Conservation (phyloP, 2,329 filamentous ascomycete genomes). For the Ceratocystis diversiconidia region DNA sequence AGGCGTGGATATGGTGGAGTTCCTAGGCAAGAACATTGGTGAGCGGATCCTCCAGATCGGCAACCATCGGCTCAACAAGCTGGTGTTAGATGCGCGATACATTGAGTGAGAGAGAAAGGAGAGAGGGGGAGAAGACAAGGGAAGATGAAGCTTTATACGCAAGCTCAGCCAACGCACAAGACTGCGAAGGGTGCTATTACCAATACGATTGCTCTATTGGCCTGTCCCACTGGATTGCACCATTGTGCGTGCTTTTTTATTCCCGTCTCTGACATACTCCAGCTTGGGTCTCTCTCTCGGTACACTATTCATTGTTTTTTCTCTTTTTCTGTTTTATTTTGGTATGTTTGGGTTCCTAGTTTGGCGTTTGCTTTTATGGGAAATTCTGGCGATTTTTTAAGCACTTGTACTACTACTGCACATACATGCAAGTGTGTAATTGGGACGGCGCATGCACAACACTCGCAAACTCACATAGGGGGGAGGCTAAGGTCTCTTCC, state of each 20-base stretch:
- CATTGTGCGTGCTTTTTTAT: too few species aligned
- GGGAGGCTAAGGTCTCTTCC: too few species aligned
- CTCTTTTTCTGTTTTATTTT: background rate
- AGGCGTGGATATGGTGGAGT: constrained; percentile 35
- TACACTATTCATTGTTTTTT: too few species aligned
- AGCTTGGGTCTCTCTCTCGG: too few species aligned
- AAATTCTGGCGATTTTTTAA: background rate
- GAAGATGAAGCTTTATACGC: background rate
- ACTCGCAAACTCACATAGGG: too few species aligned
- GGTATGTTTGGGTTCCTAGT: constrained; percentile 1
- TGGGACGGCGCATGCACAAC: constrained; percentile 3
- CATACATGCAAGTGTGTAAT: background rate
- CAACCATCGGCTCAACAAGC: constrained; percentile 35
- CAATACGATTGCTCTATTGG: too few species aligned
- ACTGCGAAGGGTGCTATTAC: background rate
- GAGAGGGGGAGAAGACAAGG: background rate
- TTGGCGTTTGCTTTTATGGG: background rate
- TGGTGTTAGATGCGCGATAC: constrained; percentile 40
- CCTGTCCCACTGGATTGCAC: too few species aligned
- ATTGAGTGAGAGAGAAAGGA: constrained; percentile 27
- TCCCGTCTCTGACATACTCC: too few species aligned
- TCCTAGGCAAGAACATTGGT: constrained; percentile 42
- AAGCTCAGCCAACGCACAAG: background rate
- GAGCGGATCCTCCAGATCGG: constrained; percentile 32
- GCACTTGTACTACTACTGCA: background rate